phyloP scores from a whole-genome alignment of 257 asterid species.

The Solanum tacnaense region DNA sequence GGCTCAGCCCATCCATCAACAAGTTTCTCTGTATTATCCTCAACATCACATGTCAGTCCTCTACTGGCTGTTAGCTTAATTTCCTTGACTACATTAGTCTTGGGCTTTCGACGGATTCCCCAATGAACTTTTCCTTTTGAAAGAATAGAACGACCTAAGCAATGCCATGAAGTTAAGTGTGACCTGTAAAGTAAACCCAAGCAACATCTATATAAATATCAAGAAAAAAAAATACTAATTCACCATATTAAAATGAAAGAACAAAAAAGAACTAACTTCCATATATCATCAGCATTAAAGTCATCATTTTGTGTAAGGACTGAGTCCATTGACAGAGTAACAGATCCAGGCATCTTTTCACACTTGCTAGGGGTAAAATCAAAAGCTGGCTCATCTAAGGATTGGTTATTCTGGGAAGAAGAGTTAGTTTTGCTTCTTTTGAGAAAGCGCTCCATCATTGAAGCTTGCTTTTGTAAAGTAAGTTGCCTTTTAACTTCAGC shows the following conservation, averaged over 20 bases:
- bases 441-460: constrained; percentile 85
- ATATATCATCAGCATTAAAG: constrained; percentile 32
- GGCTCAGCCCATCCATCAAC: constrained; percentile 47
- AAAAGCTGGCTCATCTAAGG: constrained; percentile 18
- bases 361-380: constrained; percentile 16
- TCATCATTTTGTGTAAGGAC: constrained; percentile 31
- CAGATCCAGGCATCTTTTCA: constrained; percentile 35
- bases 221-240: neutral
- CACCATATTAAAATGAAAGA: neutral
- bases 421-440: constrained; percentile 35
- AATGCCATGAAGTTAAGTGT: constrained; percentile 56
- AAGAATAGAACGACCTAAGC: constrained; percentile 20
- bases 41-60: constrained; percentile 42
- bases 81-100: constrained; percentile 64
- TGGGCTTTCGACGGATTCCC: constrained; percentile 79
- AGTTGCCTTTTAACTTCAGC: constrained; percentile 51
- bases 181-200: constrained; percentile 34
- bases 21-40: constrained; percentile 31
- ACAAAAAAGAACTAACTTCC: constrained; percentile 40
- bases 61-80: constrained; percentile 60
- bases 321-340: constrained; percentile 54
- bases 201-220: neutral
- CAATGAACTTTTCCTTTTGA: constrained; percentile 44
- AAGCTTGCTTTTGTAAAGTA: constrained; percentile 78
- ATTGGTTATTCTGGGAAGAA: constrained; percentile 21